These are phyloP conservation scores for Rhododendron griersonianum DNA, from an alignment of 148 eudicot genomes.

Conservation along the genomic window DNA sequence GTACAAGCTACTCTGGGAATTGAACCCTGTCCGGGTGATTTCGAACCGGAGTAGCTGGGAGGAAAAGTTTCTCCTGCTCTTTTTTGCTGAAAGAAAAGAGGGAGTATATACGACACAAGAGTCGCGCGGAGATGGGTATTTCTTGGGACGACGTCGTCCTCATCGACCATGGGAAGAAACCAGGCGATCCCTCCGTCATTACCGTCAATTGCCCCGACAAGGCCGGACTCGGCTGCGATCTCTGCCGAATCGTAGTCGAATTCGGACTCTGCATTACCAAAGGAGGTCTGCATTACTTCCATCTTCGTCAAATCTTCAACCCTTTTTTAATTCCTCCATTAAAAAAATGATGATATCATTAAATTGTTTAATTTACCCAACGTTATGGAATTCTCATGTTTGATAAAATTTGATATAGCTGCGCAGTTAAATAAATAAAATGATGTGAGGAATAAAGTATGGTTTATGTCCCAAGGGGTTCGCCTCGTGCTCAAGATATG, in stretches of 20 bases:
- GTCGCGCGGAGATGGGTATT: conserved; percentile 35
- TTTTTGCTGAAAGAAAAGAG: background rate
- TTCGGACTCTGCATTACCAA: conserved; percentile 65
- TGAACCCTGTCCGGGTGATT: background rate
- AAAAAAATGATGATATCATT: no score
- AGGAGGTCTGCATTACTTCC: conserved; percentile 40
- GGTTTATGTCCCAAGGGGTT: background rate
- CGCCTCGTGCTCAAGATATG: background rate
- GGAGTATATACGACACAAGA: background rate
- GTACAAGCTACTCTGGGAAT: background rate
- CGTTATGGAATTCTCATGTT: background rate
- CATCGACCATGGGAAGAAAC: conserved; percentile 43
- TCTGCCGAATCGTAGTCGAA: conserved; percentile 65
- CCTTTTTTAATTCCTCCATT: background rate
- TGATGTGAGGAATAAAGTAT: background rate
- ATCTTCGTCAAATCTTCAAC: background rate
- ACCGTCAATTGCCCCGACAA: conserved; percentile 81
- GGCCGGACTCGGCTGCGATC: conserved; percentile 71
- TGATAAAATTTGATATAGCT: background rate
- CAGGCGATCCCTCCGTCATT: conserved; percentile 50
- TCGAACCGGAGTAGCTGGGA: background rate
- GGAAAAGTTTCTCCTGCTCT: background rate
- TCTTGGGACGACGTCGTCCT: conserved; percentile 60
- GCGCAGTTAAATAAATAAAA: background rate
- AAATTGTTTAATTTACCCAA: no score